Evolutionary conservation across 768 basidiomycete genomes (phyloP), one percentile per base, ranked within the genome.

Genomic region (Amanita pseudoporphyria): DNA sequence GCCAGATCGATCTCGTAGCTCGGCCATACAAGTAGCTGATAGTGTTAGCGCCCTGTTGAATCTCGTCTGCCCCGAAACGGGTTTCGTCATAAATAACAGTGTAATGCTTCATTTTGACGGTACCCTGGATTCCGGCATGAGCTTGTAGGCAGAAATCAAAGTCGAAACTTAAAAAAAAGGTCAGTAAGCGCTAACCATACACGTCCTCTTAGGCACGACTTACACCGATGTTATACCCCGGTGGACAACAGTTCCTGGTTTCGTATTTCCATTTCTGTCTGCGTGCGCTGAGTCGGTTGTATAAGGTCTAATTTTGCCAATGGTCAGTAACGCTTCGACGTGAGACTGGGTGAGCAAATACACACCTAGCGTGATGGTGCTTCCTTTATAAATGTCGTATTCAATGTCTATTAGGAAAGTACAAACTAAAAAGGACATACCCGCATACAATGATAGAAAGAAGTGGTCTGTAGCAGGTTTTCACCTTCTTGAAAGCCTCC

Each of bases 1-100:
- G n/a, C n/a, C n/a, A n/a, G 30, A 93, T 89, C 0, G 87, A 83
- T 57, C 86, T 84, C 3, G 87, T 93, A 0, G 88, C 87, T 3
- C 89, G 77, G 0, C 84, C 87, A 56, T 87, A 93, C 9, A 87
- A 68, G 58, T 89, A 90, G 55, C 79, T 80, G 12, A 72, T 64
- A 48, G 78, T 69, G 58, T 90, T 76, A 0, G 85, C 80, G 1
- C 87, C 82, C 52, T 80, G 71, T 60, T 92, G 89, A 9, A 90
- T 67, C 13, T 78, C 77, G 77, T 81, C 64, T 92, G n/a, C n/a
- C n/a, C n/a, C n/a, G n/a, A n/a, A n/a, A n/a, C n/a, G n/a, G n/a
- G n/a, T n/a, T n/a, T n/a, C 87, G 62, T 91, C 88, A 60, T 89
- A 85, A 3, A 89, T 72, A 22, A 88, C 78, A 1, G 76, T 79